Base-by-base conservation (phyloP, 2,329 filamentous ascomycete genomes). In the Leptographium galeiforme region DNA sequence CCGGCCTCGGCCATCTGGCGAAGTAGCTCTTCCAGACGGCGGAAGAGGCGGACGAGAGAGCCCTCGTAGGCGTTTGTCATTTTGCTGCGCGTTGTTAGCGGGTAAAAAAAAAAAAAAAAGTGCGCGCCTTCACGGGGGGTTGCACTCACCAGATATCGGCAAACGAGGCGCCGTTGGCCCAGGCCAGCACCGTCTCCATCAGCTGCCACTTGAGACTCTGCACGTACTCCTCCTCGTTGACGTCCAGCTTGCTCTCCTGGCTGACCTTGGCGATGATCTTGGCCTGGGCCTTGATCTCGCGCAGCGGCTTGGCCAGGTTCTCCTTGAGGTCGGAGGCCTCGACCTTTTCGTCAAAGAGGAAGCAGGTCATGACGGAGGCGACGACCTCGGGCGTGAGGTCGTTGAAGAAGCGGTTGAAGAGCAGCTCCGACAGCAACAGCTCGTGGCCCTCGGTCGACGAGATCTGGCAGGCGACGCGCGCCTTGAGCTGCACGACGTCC, bases 21-120 rank as follows among this genome's bases (percentile, higher is more conserved):
- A 39, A 98, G 75, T 55, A 96, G 76, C 70, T 98, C 93, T 69
- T 98, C 93, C 36, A 98, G 76, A 19, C 93, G 87, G 53, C 93
- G 86, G 81, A 98, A 98, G 41, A 96, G 82, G 49, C 93, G 89
- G 62, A 98, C 97, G 57, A 98, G 74, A 55, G 89, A 96, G 56
- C 93, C 93, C 72, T 98, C 93, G 69, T 96, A 98, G 33, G 91
- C 88, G 62, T 96, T 91, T 33, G 93, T 97, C 90, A 98, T 96
- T 88, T 95, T 95, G 71, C 91, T 63, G 59, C n/a, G 50, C 5
- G 11, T 11, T 12, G 56, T 58, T 53, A 59, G 52, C 18, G 10
- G 12, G 48, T 8, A 18, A 33, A 8, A 43, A 55, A 50, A 55
- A 45, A 43, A 30, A 43, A 30, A 51, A 7, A n/a, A n/a, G n/a